These are phyloP conservation scores for Phytophthora cryptogea DNA, from an alignment of 352 stramenopile genomes.

Conservation along the genomic window DNA sequence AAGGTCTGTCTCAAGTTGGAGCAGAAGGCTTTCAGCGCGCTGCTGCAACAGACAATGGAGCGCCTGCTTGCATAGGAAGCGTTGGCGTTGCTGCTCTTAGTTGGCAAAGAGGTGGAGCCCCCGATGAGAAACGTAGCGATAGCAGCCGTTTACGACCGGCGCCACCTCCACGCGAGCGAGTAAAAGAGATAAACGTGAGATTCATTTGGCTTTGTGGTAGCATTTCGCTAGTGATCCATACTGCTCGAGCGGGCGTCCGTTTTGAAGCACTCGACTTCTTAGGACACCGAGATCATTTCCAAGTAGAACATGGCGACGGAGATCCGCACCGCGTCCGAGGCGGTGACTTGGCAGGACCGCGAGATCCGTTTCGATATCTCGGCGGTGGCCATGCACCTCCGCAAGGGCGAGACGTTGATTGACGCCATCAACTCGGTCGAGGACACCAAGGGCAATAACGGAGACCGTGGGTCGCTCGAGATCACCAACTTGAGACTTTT, in stretches of 20 bases:
- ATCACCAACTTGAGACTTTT: slow-evolving; percentile 93
- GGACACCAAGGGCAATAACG: slow-evolving; percentile 95
- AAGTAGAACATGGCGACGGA: slow-evolving; percentile 40
- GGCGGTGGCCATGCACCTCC: slow-evolving; percentile 58
- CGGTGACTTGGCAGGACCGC: slow-evolving; percentile 88
- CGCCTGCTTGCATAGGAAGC: slow-evolving; percentile 48
- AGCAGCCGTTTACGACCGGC: slow-evolving; percentile 17
- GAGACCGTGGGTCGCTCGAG: slow-evolving; percentile 84
- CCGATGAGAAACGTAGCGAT: slow-evolving; percentile 12
- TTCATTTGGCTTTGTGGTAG: slow-evolving; percentile 25
- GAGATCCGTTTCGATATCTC: slow-evolving; percentile 91
- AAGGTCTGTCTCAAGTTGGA: slow-evolving; percentile 97
- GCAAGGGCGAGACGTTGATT: slow-evolving; percentile 83
- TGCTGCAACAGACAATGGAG: slow-evolving; percentile 92
- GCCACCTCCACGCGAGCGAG: slow-evolving; percentile 4
- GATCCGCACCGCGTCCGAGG: slow-evolving; percentile 58
- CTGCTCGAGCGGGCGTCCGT: slow-evolving; percentile 14
- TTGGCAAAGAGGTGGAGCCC: background rate
- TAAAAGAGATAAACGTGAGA: slow-evolving; percentile 25
- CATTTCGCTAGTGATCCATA: background rate
- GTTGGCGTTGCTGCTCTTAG: slow-evolving; percentile 1
- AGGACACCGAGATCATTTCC: slow-evolving; percentile 1
- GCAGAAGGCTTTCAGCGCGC: slow-evolving; percentile 86
- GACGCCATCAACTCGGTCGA: slow-evolving; percentile 95
- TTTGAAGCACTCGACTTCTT: slow-evolving; percentile 1